These are phyloP conservation scores for Teratosphaeria nubilosa DNA, from an alignment of 2,329 filamentous ascomycete species.

Conservation along the genomic window DNA sequence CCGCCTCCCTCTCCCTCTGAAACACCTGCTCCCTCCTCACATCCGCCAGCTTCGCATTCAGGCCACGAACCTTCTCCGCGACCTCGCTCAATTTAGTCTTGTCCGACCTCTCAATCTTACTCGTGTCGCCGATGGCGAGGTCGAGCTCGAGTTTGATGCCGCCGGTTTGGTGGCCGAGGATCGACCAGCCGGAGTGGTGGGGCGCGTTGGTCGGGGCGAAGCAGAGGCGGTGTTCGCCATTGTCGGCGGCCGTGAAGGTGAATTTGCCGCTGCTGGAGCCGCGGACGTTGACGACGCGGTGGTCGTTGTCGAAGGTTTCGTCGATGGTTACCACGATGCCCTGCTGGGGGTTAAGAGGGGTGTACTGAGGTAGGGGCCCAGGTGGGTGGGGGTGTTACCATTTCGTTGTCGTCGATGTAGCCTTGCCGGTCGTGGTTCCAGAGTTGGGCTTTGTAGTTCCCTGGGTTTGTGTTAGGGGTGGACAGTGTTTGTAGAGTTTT, in stretches of 20 bases:
- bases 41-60: slow-evolving; percentile 79
- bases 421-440: slow-evolving; percentile 59
- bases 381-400: slow-evolving; percentile 15
- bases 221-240: slow-evolving; percentile 93
- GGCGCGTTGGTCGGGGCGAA: slow-evolving; percentile 74
- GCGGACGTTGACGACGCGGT: slow-evolving; percentile 84
- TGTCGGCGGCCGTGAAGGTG: slow-evolving; percentile 88
- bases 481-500: background rate
- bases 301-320: slow-evolving; percentile 95
- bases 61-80: slow-evolving; percentile 74
- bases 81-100: slow-evolving; percentile 90
- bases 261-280: slow-evolving; percentile 70
- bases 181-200: slow-evolving; percentile 62
- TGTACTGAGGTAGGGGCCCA: background rate
- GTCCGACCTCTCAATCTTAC: slow-evolving; percentile 84
- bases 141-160: slow-evolving; percentile 79
- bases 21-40: slow-evolving; percentile 92
- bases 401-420: slow-evolving; percentile 62
- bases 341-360: slow-evolving; percentile 10
- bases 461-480: slow-evolving; percentile 26
- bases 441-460: slow-evolving; percentile 80
- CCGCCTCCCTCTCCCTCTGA: slow-evolving; percentile 93
- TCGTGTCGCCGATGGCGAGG: slow-evolving; percentile 87
- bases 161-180: slow-evolving; percentile 53
- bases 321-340: slow-evolving; percentile 88